These are phyloP conservation scores for Penicillium sp. DNA, from an alignment of 2,329 filamentous ascomycete genomes.

Conservation along the genomic window DNA sequence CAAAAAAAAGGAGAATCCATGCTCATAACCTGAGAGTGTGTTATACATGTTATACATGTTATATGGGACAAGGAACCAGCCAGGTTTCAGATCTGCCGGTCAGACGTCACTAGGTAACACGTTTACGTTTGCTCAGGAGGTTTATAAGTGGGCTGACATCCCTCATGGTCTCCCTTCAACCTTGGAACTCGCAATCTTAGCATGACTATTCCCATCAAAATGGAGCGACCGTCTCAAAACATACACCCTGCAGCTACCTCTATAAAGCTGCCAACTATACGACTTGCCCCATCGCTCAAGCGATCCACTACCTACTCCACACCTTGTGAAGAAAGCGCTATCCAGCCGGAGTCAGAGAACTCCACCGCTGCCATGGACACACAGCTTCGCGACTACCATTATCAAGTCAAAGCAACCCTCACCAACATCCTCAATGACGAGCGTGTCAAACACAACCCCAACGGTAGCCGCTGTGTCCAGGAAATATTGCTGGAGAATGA, in stretches of 20 bases:
- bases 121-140: not conserved
- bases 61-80: constrained; percentile 1
- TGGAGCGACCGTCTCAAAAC: not conserved
- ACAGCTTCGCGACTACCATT: constrained; percentile 12
- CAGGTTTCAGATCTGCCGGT: constrained; percentile 2
- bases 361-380: not conserved
- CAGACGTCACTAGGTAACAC: constrained; percentile 3
- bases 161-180: not conserved
- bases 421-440: constrained; percentile 65
- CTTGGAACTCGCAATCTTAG: too few species aligned
- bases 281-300: not conserved
- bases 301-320: not conserved
- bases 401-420: constrained; percentile 56
- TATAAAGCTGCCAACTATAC: not conserved
- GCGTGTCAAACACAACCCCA: constrained; percentile 52
- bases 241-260: not conserved
- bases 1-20: not conserved
- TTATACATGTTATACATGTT: too few species aligned
- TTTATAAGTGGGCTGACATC: not conserved
- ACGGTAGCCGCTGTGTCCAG: constrained; percentile 61
- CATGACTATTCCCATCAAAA: not conserved
- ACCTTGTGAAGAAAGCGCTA: not conserved
- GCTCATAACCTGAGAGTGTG: too few species aligned
- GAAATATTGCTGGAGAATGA: constrained; percentile 62
- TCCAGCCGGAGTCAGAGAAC: not conserved